phyloP scores from a whole-genome alignment of 805 yeast species.

The Spathaspora girioi region DNA sequence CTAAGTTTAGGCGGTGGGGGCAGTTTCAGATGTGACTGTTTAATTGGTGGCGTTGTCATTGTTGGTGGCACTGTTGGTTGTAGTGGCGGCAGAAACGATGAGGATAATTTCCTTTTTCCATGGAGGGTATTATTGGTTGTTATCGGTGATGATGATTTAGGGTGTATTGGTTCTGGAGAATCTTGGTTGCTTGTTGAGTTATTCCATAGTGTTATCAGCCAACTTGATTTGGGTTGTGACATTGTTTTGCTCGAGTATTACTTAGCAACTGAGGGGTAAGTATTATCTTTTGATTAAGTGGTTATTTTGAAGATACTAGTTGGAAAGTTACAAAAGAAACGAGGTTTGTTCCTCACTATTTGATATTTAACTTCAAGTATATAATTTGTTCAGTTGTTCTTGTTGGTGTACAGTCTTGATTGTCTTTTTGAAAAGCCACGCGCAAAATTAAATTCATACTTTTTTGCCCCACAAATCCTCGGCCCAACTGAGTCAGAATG shows the following conservation, averaged over 20 bases:
- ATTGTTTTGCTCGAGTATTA: background rate
- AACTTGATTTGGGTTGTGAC: background rate
- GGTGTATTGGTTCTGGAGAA: background rate
- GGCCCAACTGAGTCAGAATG: no score
- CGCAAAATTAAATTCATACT: no score
- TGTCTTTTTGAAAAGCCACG: no score
- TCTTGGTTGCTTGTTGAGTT: background rate
- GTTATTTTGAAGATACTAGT: no score
- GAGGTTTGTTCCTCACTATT: no score
- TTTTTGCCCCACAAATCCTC: no score
- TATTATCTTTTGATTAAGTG: no score
- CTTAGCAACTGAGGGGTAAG: background rate
- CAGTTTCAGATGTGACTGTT: background rate
- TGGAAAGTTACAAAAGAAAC: no score
- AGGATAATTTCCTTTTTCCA: background rate
- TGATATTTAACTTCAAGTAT: no score
- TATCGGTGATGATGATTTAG: background rate
- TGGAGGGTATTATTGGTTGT: background rate
- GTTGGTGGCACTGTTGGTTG: background rate
- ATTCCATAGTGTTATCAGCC: background rate
- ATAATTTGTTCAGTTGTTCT: no score
- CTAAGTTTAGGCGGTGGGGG: slow-evolving; percentile 3
- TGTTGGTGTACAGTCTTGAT: no score
- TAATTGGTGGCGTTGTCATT: background rate
- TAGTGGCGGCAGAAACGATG: background rate